Evolutionary conservation across 2,329 filamentous ascomycete genomes (phyloP).

Genomic region (Trichophyton simii): DNA sequence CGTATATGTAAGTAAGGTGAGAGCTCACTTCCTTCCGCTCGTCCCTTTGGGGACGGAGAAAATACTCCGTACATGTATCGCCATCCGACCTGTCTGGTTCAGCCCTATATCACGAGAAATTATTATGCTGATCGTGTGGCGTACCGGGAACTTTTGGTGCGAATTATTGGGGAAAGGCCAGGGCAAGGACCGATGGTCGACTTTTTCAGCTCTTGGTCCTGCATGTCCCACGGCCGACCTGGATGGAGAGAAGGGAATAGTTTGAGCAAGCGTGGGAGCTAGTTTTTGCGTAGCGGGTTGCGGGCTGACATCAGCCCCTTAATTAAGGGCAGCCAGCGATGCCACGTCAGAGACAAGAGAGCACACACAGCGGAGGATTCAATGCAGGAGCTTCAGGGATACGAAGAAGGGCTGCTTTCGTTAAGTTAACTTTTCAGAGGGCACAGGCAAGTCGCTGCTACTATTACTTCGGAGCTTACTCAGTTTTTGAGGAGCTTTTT

Average conservation of each 20-base stretch:
- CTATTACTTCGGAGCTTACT: too few relatives aligned
- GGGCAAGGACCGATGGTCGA: neutral
- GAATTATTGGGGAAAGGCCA: neutral
- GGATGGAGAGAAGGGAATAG: neutral
- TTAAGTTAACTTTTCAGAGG: too few relatives aligned
- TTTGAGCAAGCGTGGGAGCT: neutral
- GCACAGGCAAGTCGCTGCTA: too few relatives aligned
- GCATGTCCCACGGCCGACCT: neutral
- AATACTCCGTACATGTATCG: neutral
- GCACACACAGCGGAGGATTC: neutral
- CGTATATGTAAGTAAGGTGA: neutral
- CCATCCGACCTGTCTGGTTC: neutral
- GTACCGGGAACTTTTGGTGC: neutral
- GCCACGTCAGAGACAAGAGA: constrained; percentile 1
- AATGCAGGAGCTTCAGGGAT: constrained; percentile 3
- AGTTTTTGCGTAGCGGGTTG: neutral
- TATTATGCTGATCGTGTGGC: neutral
- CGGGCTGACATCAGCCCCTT: constrained; percentile 1
- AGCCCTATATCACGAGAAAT: constrained; percentile 3
- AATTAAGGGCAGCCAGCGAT: neutral
- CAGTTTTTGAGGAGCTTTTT: too few relatives aligned
- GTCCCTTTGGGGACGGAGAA: neutral
- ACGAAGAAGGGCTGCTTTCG: neutral
- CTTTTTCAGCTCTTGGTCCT: neutral
- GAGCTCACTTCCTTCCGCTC: neutral